Conservation (phyloP, 1,284 basidiomycete species). For the Melampsora larici-populina region DNA sequence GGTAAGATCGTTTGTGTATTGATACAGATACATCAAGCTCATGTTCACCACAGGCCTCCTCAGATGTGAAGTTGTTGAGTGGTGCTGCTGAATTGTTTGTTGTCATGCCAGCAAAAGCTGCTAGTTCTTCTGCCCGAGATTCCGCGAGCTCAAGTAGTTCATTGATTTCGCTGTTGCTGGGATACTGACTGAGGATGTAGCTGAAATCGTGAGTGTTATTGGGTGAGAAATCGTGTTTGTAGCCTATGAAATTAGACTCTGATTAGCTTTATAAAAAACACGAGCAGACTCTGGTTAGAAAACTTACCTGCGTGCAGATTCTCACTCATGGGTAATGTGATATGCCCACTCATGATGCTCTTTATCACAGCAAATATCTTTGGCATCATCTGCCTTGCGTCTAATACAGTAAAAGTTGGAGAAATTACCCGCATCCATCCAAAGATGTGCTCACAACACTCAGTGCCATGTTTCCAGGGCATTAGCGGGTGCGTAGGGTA, state of each 20-base stretch:
- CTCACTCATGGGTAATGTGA: neutral
- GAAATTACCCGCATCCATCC: too few relatives aligned
- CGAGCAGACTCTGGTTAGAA: neutral
- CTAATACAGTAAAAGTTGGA: too few relatives aligned
- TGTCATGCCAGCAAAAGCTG: too few relatives aligned
- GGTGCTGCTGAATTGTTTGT: too few relatives aligned
- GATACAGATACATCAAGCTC: too few relatives aligned
- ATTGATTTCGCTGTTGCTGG: conserved; percentile 2
- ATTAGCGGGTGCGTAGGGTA: neutral
- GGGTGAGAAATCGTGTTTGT: conserved; percentile 5
- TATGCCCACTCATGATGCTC: conserved; percentile 11
- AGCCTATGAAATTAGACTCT: neutral
- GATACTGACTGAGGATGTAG: neutral
- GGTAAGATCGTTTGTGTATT: too few relatives aligned
- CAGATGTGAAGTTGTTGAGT: too few relatives aligned
- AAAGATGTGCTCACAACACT: too few relatives aligned
- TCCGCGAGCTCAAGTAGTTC: neutral
- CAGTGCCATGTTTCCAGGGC: too few relatives aligned
- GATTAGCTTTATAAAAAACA: neutral
- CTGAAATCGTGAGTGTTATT: neutral
- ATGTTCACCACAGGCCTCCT: too few relatives aligned
- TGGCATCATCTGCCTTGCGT: too few relatives aligned
- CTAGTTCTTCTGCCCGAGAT: neutral
- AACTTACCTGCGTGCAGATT: conserved; percentile 5
- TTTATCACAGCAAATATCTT: conserved; percentile 2